Evolutionary conservation across 768 basidiomycete genomes (phyloP), one percentile per base, ranked within the genome.

Genomic region (Dentipellis sp.): DNA sequence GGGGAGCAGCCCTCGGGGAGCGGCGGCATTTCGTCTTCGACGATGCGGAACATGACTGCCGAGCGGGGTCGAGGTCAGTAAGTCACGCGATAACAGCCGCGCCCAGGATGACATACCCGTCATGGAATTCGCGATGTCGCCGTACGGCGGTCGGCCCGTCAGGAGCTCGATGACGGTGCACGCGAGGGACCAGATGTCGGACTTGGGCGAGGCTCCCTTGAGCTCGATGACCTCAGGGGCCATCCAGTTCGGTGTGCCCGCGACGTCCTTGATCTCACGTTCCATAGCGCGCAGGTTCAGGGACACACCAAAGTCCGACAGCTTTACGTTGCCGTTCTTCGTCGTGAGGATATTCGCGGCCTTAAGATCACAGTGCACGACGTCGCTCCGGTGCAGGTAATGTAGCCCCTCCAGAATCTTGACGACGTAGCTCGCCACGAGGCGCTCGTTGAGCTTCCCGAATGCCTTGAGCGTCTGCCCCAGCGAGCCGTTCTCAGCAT

Each of bases 191-290:
- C 94, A 97, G 35, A 97, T 94, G 67, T 97, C 94, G 23, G 91
- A 87, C 64, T 93, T 93, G 0, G 86, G 78, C n/a, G 90, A 88
- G 8, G 95, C 91, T 3, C 94, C 94, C 68, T 93, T 88, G 55
- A 98, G 80, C 67, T 93, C 87, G 59, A 99, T 98, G 52, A 97
- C 91, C 70, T 99, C 95, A 2, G 95, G 95, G 10, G 94, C 94
- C 94, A 99, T 98, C 95, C 95, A 99, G 65, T 97, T 95, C 12
- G 95, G 95, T 10, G 95, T 99, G 10, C 95, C 95, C 8, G 89
- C 86, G 23, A 92, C 88, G 63, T 88, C 89, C 67, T 89, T 86
- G 62, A 82, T 85, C 65, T 91, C 88, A 22, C 82, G 78, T 63
- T 87, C 88, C 80, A 98, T 84, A 0, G 93, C 93, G 49, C 91